Evolutionary conservation across 1,139 yeast genomes (phyloP).

Genomic region (Kodamaea derodonti): DNA sequence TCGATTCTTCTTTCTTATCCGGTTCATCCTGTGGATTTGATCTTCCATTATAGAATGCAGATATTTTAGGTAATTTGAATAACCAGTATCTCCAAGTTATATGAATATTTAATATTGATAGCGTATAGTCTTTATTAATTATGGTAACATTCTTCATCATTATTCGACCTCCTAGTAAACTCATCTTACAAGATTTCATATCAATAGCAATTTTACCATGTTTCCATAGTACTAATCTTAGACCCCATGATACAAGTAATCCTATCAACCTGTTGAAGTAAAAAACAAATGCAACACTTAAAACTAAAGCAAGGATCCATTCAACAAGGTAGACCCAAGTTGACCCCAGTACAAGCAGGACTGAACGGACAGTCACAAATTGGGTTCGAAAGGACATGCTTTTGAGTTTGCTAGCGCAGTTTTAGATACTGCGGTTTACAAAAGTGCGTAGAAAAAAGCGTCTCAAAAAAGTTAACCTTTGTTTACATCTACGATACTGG

Average conservation of each 20-base stretch:
- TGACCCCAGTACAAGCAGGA: slow-evolving; percentile 35
- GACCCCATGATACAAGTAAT: slow-evolving; percentile 45
- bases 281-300: slow-evolving; percentile 64
- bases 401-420: too few relatives aligned
- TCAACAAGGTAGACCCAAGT: slow-evolving; percentile 83
- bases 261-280: slow-evolving; percentile 76
- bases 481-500: too few relatives aligned
- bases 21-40: slow-evolving; percentile 18
- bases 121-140: slow-evolving; percentile 65
- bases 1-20: not conserved
- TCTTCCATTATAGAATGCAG: slow-evolving; percentile 33
- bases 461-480: too few relatives aligned
- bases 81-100: slow-evolving; percentile 92
- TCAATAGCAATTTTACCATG: slow-evolving; percentile 51
- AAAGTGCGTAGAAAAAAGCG: too few relatives aligned
- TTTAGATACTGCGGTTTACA: too few relatives aligned
- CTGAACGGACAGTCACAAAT: slow-evolving; percentile 18
- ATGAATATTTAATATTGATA: slow-evolving; percentile 65
- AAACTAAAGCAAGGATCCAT: slow-evolving; percentile 68
- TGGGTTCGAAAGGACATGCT: slow-evolving; percentile 25
- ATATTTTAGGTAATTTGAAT: slow-evolving; percentile 45
- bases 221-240: slow-evolving; percentile 65
- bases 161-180: slow-evolving; percentile 78
- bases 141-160: slow-evolving; percentile 73
- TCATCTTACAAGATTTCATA: slow-evolving; percentile 69